Evolutionary conservation across 768 basidiomycete genomes (phyloP), one percentile per base, ranked within the genome.

Genomic region (Lentinula lateritia): DNA sequence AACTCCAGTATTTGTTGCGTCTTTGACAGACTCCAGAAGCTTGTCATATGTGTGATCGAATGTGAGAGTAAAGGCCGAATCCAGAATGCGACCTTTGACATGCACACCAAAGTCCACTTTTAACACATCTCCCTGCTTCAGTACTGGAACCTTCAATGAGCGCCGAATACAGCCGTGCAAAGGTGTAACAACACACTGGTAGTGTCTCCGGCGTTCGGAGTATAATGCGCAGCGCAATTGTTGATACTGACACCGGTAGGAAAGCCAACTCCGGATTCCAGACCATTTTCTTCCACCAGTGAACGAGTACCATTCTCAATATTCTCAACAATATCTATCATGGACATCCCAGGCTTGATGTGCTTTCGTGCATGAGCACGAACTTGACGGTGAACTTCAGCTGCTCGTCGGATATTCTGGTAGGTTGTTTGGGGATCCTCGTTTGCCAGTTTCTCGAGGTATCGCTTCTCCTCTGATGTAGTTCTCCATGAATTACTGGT

Each of bases 51-150:
- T 92, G 34, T 87, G 93, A 61, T 95, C 93, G 67, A 88, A 98
- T 16, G 78, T 84, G 69, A 98, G 77, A 3, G 97, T 99, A 74
- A 98, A 98, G 3, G 97, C 97, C 52, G 95, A 98, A 72, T 99
- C 97, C 32, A 87, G 71, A 62, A 98, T 99, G 56, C 93, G 82
- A n/a, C 96, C 97, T 68, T 90, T 91, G 39, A 98, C 95, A 65
- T 99, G 97, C 3, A 98, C 95, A 55, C 97, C 97, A 67, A 99
- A 84, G 70, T 99, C 97, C 52, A 99, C 94, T 76, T 99, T 98
- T 64, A 99, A 79, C 16, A 98, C 90, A 69, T 98, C 96, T 41
- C 87, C 85, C 60, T 83, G 75, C 70, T 89, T 80, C 38, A 98
- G 76, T 28, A 95, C 95, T 95, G 70, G 34, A 46, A 23, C 52